Evolutionary conservation across 1,139 yeast genomes (phyloP), one percentile per base, ranked within the genome.

Genomic region (Pichia sp.): DNA sequence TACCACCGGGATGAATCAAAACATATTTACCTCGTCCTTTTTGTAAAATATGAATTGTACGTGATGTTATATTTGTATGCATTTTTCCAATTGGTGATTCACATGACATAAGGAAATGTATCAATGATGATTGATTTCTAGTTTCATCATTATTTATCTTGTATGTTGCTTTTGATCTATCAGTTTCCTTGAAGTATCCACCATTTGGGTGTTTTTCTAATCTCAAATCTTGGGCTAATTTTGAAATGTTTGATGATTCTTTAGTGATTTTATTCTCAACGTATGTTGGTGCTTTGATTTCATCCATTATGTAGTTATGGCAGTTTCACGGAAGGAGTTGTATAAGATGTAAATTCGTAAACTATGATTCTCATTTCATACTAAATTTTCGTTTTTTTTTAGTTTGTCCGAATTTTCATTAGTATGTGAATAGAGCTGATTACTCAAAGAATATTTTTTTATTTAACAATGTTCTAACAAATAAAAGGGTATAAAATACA

Each of bases 171-270:
- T 11, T 26, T 11, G 77, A 68, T 48, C 77, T 66, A 51, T 74
- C 79, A 0, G 80, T 75, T 52, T 75, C 78, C 44, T 64, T 72
- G 57, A 69, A 75, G 56, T 69, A 75, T 0, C 79, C 79, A 44
- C 79, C 79, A 58, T 73, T 79, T 43, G 66, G 69, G 56, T 75
- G 79, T 27, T 67, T 64, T 4, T 61, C 54, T 18, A 72, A 56
- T 8, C 59, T 51, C 42, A 68, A 56, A n/a, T 62, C 59, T 11
- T 59, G 50, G 36, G 70, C 51, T 7, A 53, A 29, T 20, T 39
- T 22, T 1, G 32, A 39, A 7, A 53, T 22, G 0, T 24, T 15
- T 6, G 7, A 13, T 30, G 43, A 41, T 36, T 46, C 50, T 6
- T 27, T 42, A 1, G 20, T 32, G 1, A 59, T 44, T 2, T 51